phyloP scores from a whole-genome alignment of 495 filamentous ascomycete genomes.

The Aspergillus carlsbadensis region DNA sequence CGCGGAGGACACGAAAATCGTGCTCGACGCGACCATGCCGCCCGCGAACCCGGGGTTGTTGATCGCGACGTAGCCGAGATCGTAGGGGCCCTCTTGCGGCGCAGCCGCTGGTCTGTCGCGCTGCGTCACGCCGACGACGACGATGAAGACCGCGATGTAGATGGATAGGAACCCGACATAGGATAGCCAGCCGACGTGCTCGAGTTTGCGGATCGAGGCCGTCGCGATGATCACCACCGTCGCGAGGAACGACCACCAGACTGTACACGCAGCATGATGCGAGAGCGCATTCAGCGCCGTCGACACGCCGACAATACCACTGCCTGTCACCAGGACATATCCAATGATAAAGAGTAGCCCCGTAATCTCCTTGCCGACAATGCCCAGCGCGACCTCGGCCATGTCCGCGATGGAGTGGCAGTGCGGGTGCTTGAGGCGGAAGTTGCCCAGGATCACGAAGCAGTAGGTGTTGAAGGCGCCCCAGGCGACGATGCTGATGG shows the following conservation, averaged over 20 bases:
- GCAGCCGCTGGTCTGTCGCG: slow-evolving; percentile 38
- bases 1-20: slow-evolving; percentile 49
- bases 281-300: slow-evolving; percentile 51
- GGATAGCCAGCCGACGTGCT: slow-evolving; percentile 46
- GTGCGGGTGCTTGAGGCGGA: slow-evolving; percentile 34
- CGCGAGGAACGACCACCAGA: slow-evolving; percentile 38
- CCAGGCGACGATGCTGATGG: slow-evolving; percentile 57
- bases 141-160: slow-evolving; percentile 47
- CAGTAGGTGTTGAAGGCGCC: slow-evolving; percentile 61
- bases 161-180: slow-evolving; percentile 46
- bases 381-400: slow-evolving; percentile 62
- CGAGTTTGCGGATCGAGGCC: slow-evolving; percentile 38
- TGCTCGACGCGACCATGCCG: slow-evolving; percentile 40
- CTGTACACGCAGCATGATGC: slow-evolving; percentile 46
- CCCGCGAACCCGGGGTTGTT: slow-evolving; percentile 32
- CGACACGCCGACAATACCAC: slow-evolving; percentile 51
- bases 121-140: slow-evolving; percentile 47
- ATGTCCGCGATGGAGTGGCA: slow-evolving; percentile 65
- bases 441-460: slow-evolving; percentile 37
- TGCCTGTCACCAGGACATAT: slow-evolving; percentile 47
- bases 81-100: slow-evolving; percentile 32
- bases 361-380: slow-evolving; percentile 26
- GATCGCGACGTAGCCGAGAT: slow-evolving; percentile 48
- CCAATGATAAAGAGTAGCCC: slow-evolving; percentile 46
- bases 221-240: slow-evolving; percentile 66